phyloP scores from a whole-genome alignment of 768 basidiomycete genomes.

The Mycena sanguinolenta region DNA sequence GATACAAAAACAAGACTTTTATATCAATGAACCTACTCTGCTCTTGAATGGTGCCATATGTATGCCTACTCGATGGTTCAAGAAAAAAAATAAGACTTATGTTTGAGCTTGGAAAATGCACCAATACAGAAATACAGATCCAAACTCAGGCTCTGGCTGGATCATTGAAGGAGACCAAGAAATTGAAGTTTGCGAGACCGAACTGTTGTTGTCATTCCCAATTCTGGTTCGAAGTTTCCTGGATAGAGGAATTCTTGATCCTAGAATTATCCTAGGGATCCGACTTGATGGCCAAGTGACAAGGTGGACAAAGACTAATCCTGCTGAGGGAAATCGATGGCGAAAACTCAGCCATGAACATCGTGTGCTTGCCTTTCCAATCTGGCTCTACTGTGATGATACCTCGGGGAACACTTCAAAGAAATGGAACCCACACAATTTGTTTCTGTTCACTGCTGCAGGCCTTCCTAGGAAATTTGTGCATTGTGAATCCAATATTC shows the following conservation, averaged over 20 bases:
- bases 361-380: conserved; percentile 39
- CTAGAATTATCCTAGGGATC: not conserved
- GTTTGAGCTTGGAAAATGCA: conserved; percentile 17
- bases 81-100: not conserved
- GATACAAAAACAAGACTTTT: conserved; percentile 31
- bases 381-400: conserved; percentile 48
- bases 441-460: conserved; percentile 40
- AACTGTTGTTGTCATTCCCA: conserved; percentile 30
- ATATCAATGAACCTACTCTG: conserved; percentile 33
- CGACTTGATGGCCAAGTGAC: not conserved
- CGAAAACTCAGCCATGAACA: conserved; percentile 18
- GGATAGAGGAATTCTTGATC: not conserved
- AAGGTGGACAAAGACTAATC: not conserved
- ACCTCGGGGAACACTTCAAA: conserved; percentile 49
- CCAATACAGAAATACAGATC: not conserved
- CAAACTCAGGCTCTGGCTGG: too few species aligned
- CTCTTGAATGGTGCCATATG: conserved; percentile 16
- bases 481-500: conserved; percentile 10
- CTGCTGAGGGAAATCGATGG: conserved; percentile 22
- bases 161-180: conserved; percentile 15
- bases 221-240: not conserved
- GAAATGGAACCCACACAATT: conserved; percentile 42
- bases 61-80: conserved; percentile 39
- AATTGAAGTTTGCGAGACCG: conserved; percentile 16
- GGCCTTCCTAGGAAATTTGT: conserved; percentile 27